Evolutionary conservation across 1,284 basidiomycete genomes (phyloP), one percentile per base, ranked within the genome.

Genomic region (Sporisorium iseilematis-ciliati): DNA sequence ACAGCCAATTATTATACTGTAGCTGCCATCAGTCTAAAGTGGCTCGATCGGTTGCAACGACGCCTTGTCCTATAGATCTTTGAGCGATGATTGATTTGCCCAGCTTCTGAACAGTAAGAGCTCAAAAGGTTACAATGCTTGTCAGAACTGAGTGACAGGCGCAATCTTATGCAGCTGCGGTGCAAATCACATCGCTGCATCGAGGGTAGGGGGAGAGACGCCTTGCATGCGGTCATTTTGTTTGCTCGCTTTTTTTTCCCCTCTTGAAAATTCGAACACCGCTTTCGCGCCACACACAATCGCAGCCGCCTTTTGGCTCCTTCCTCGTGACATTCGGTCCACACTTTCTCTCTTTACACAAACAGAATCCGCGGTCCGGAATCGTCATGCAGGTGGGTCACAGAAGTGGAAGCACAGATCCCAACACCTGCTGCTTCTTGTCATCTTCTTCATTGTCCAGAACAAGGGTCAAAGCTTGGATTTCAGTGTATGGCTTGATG

Each of bases 171-270:
- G 25, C 25, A 46, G 12, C 46, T 49, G 46, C 46, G 29, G 29
- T 31, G 48, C 48, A 49, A 31, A 49, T 49, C 29, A 29, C 29
- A n/a, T n/a, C n/a, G 40, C 40, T 48, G 25, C 26, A 29, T 21
- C 23, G 26, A 29, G 46, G 29, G 29, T 5, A 29, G 29, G 29
- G 29, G 29, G 4, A 20, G 4, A 20, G 12, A 31, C 14, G 29
- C 48, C 48, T 49, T 49, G 48, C 48, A 31, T 49, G 48, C 48
- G 48, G n/a, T 46, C 3, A 5, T 46, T 48, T 49, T 49, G 26
- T 49, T 49, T 31, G 18, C 46, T 18, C 26, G 7, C 25, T 14
- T 16, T 4, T 49, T 49, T 31, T 31, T 31, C 31, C 3, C 3
- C 25, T 11, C 6, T 16, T 26, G 1, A 10, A 46, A 29, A 48